A percentile compares a stretch with the other conserved stretches of the same genome.
phyloP scores from a whole-genome alignment of 2,329 filamentous ascomycete genomes.

The Mycosphaerelloides madeirae region DNA sequence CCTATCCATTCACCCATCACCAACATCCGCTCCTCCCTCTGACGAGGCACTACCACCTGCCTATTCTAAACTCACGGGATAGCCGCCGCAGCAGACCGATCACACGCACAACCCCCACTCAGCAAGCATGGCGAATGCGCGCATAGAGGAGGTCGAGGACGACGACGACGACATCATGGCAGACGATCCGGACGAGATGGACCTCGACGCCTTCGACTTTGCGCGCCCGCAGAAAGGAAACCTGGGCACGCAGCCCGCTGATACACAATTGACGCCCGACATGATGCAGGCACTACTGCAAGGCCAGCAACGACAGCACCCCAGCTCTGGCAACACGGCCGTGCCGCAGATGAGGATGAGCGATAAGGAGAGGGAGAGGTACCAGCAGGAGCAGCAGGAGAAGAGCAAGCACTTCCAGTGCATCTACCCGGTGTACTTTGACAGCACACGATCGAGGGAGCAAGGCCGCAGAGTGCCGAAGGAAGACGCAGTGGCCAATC shows the following conservation, averaged over 20 bases:
- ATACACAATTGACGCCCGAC: conserved; percentile 18
- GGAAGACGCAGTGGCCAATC: conserved; percentile 71
- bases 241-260: conserved; percentile 16
- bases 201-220: conserved; percentile 63
- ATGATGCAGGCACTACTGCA: conserved; percentile 24
- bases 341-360: conserved; percentile 24
- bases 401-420: conserved; percentile 74
- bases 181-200: conserved; percentile 77
- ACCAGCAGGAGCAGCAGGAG: conserved; percentile 45
- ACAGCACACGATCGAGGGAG: conserved; percentile 66
- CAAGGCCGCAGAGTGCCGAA: conserved; percentile 75
- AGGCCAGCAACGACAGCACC: conserved; percentile 23
- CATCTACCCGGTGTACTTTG: conserved; percentile 95
- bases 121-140: conserved; percentile 68
- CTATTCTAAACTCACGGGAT: background rate
- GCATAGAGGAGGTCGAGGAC: conserved; percentile 89
- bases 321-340: conserved; percentile 17
- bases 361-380: conserved; percentile 30
- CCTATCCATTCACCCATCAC: too few relatives aligned
- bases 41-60: background rate
- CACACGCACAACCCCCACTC: background rate
- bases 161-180: conserved; percentile 57
- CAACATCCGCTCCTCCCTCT: background rate
- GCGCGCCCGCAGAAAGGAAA: conserved; percentile 26
- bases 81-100: background rate